A percentile compares a stretch with the other conserved stretches of the same genome.
Evolutionary conservation across 164 flowering plant genomes (phyloP).

Genomic region (Magnolia changhungtana): DNA sequence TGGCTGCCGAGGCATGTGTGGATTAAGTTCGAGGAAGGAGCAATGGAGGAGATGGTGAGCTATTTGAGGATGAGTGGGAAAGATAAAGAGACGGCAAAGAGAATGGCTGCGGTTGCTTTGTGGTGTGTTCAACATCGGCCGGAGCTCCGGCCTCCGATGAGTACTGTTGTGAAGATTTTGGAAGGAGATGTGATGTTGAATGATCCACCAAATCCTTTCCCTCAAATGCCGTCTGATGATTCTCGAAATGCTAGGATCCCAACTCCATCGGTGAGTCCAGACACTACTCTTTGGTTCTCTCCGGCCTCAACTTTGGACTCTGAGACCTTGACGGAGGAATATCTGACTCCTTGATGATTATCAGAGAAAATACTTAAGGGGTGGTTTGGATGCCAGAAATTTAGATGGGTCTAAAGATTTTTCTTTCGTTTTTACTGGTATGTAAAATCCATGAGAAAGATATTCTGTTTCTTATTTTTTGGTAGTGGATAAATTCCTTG

Average conservation of each 20-base stretch:
- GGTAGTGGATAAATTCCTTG: no score
- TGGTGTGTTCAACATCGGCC: slow-evolving; percentile 9
- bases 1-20: slow-evolving; percentile 20
- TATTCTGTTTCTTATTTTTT: no score
- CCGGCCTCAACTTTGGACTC: no score
- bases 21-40: slow-evolving; percentile 12
- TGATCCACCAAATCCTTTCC: background rate
- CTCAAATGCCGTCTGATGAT: background rate
- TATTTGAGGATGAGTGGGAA: background rate
- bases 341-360: no score
- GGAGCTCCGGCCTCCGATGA: slow-evolving; percentile 9
- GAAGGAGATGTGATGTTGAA: background rate
- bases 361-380: no score
- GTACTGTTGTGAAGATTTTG: slow-evolving; percentile 4
- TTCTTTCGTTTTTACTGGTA: no score
- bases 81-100: background rate
- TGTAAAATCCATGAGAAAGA: no score
- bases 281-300: background rate
- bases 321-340: no score
- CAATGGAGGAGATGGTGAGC: slow-evolving; percentile 7
- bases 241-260: background rate
- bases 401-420: no score
- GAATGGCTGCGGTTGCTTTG: slow-evolving; percentile 10
- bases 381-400: no score
- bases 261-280: background rate